Evolutionary conservation across 1,284 basidiomycete genomes (phyloP), one percentile per base, ranked within the genome.

Genomic region (Papiliotrema terrestris): DNA sequence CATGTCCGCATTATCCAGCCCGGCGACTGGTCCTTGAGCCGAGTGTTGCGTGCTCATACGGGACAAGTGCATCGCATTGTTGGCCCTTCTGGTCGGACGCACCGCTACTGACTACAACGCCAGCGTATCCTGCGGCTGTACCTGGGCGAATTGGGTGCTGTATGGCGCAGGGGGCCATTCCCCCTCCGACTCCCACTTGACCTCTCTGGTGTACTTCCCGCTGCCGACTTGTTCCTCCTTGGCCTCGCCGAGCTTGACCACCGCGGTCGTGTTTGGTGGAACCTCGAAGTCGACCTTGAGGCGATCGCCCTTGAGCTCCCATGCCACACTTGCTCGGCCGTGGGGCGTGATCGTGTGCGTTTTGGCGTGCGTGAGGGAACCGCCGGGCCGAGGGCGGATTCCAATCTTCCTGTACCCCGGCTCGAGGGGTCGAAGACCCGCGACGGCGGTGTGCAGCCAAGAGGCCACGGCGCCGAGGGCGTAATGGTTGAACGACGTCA

Each of bases 401-500:
- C 62, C 42, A 3, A 62, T 56, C n/a, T 25, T 36, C 38, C 60
- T 61, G 62, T 65, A 76, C 5, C 74, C 73, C 2, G 67, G 60
- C 8, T 47, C 26, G 29, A 61, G 37, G 1, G 68, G 61, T 6
- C 60, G 39, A 2, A 76, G 56, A 29, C 74, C 74, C 9, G 66
- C 74, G n/a, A 74, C 60, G 14, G 50, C 54, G 4, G n/a, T 26
- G 55, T 76, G 69, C 55, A 76, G 52, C 54, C 71, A 74, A 1
- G 52, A 29, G 0, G 69, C 71, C 9, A 73, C 72, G 2, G 68
- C 50, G 2, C 74, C 74, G 11, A 76, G 58, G 2, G 74, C 72
- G 54, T 73, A 76, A 48, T 76, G 74, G 55, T 76, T 76, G 61
- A 76, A 73, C 0, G 62, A 66, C 0, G 74, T 76, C 74, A 76